Percentiles rank a stretch among this genome's conserved stretches.
Evolutionary conservation across 305 asterid species (phyloP).

Genomic region (Galium porrigens): DNA sequence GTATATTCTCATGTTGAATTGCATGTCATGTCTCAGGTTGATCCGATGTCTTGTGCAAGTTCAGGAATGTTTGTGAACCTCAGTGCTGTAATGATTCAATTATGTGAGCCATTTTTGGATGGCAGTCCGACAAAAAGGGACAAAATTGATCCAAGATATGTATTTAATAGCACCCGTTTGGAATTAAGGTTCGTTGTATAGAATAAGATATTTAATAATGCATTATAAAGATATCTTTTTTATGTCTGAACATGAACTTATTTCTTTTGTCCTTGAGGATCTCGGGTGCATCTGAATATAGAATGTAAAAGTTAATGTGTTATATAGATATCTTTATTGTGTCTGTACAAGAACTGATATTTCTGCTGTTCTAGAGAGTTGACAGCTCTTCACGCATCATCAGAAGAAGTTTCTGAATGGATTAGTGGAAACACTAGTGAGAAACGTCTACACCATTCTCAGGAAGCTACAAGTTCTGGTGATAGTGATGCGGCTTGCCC

Average conservation of each 20-base stretch:
- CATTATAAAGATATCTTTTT: background rate
- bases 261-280: constrained; percentile 32
- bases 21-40: constrained; percentile 45
- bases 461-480: constrained; percentile 59
- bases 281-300: constrained; percentile 16
- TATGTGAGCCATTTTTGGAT: constrained; percentile 90
- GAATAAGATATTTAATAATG: background rate
- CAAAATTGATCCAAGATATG: constrained; percentile 80
- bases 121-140: constrained; percentile 69
- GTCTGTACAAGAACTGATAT: background rate
- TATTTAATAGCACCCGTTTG: constrained; percentile 46
- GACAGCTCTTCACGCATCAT: constrained; percentile 84
- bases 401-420: constrained; percentile 87
- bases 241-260: background rate
- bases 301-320: background rate
- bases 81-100: constrained; percentile 81
- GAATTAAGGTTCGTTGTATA: constrained; percentile 51
- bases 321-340: background rate
- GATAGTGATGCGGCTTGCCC: constrained; percentile 27
- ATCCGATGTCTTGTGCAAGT: constrained; percentile 83
- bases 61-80: constrained; percentile 97
- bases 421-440: constrained; percentile 34
- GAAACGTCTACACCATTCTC: constrained; percentile 50
- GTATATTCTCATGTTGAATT: constrained; percentile 5
- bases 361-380: constrained; percentile 38